phyloP scores from a whole-genome alignment of 805 yeast species.

The Alloascoidea africana region DNA sequence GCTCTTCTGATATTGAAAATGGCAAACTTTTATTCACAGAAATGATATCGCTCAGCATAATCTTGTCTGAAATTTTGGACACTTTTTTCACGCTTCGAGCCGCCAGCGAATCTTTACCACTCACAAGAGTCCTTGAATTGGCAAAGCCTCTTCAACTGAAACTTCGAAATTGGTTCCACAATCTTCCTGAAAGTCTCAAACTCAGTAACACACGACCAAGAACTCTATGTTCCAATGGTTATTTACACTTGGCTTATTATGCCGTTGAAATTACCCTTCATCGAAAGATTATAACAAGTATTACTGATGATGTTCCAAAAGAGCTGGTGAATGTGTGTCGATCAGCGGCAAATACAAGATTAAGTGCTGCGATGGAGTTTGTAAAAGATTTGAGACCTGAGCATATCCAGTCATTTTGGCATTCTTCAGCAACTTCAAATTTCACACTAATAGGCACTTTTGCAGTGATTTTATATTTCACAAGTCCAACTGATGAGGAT shows the following conservation, averaged over 20 bases:
- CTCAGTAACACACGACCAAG: conserved; percentile 46
- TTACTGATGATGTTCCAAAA: conserved; percentile 25
- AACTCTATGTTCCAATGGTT: conserved; percentile 58
- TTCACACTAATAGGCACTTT: conserved; percentile 77
- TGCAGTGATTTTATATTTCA: conserved; percentile 66
- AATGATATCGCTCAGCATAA: conserved; percentile 48
- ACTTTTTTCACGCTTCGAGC: conserved; percentile 62
- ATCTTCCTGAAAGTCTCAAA: conserved; percentile 47
- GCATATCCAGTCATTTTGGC: conserved; percentile 85
- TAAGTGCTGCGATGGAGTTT: conserved; percentile 71
- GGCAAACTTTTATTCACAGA: conserved; percentile 59
- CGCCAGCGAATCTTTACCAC: conserved; percentile 30
- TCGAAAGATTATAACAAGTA: conserved; percentile 27
- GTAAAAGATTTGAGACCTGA: conserved; percentile 63
- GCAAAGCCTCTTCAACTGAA: conserved; percentile 46
- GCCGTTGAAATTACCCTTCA: conserved; percentile 84
- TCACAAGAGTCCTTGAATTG: conserved; percentile 9
- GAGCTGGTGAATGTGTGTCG: conserved; percentile 59
- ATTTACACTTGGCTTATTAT: conserved; percentile 71
- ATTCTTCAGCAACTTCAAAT: conserved; percentile 63
- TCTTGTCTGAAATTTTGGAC: conserved; percentile 56
- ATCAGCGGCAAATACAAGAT: conserved; percentile 70
- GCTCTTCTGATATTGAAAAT: conserved; percentile 52
- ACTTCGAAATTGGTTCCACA: conserved; percentile 64
- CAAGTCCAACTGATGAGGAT: conserved; percentile 43